Percentiles rank a stretch among this genome's conserved stretches.
phyloP scores from a whole-genome alignment of 345 rosid genomes.

The Citrus australasica region DNA sequence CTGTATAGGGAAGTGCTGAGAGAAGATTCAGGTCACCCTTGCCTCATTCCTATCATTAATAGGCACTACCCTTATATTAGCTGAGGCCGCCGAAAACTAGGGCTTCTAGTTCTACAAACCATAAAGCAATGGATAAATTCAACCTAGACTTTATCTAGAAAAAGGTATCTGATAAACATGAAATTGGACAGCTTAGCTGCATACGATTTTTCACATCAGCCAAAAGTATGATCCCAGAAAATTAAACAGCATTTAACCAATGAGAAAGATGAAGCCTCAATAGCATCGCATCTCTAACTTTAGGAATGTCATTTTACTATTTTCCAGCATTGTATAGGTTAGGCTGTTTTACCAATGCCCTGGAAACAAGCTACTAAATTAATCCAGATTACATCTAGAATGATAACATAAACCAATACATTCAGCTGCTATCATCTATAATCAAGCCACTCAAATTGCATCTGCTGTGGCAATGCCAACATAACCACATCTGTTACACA shows the following conservation, averaged over 20 bases:
- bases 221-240: neutral
- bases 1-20: neutral
- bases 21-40: neutral
- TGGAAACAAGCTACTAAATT: neutral
- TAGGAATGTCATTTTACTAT: neutral
- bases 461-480: neutral
- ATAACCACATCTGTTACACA: neutral
- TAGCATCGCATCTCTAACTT: neutral
- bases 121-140: neutral
- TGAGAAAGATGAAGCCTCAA: too few species aligned
- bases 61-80: neutral
- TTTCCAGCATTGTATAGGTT: neutral
- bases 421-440: neutral
- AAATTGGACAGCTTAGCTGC: neutral
- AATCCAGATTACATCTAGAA: neutral
- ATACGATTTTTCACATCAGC: neutral
- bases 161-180: neutral
- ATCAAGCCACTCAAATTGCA: neutral
- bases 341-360: neutral
- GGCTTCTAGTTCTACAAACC: neutral
- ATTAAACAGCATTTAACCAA: too few species aligned
- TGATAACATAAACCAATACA: neutral
- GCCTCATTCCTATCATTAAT: neutral
- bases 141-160: neutral
- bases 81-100: neutral